A percentile compares a stretch with the other conserved stretches of the same genome.
phyloP scores from a whole-genome alignment of 2,329 filamentous ascomycete genomes.

The Colletotrichum lini region DNA sequence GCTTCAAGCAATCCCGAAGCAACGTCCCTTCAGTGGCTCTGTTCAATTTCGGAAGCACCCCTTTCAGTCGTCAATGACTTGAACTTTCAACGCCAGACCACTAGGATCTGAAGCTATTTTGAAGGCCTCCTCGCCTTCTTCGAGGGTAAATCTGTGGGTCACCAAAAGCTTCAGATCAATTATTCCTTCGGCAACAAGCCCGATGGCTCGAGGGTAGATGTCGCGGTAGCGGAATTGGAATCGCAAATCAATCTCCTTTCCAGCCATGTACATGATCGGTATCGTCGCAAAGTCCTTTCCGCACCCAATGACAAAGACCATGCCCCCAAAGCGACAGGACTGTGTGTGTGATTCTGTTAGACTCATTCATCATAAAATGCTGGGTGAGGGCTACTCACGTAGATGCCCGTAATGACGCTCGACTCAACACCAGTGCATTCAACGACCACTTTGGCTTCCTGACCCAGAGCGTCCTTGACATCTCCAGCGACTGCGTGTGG shows the following conservation, averaged over 20 bases:
- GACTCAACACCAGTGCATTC: conserved; percentile 79
- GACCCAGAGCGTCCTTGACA: conserved; percentile 46
- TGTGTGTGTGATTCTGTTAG: not conserved
- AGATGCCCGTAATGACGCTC: conserved; percentile 73
- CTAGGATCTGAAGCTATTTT: conserved; percentile 33
- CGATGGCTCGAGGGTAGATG: conserved; percentile 58
- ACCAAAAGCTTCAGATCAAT: conserved; percentile 51
- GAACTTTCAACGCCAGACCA: conserved; percentile 40
- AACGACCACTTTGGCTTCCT: conserved; percentile 70
- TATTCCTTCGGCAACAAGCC: conserved; percentile 49
- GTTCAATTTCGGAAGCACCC: not conserved
- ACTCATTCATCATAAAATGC: too few relatives aligned
- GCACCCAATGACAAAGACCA: conserved; percentile 54
- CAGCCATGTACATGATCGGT: conserved; percentile 54
- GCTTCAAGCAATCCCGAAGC: not conserved
- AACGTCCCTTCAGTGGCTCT: not conserved
- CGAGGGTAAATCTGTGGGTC: conserved; percentile 50
- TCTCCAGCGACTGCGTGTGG: conserved; percentile 41
- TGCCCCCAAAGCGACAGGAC: conserved; percentile 50
- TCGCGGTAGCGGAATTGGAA: conserved; percentile 57
- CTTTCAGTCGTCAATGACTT: conserved; percentile 40
- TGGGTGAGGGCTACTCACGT: conserved; percentile 53
- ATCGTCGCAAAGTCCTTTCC: conserved; percentile 53
- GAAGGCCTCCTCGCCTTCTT: conserved; percentile 52
- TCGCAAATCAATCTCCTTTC: conserved; percentile 52